Conservation (phyloP, 1,284 basidiomycete genomes). For the Melampsora americana region DNA sequence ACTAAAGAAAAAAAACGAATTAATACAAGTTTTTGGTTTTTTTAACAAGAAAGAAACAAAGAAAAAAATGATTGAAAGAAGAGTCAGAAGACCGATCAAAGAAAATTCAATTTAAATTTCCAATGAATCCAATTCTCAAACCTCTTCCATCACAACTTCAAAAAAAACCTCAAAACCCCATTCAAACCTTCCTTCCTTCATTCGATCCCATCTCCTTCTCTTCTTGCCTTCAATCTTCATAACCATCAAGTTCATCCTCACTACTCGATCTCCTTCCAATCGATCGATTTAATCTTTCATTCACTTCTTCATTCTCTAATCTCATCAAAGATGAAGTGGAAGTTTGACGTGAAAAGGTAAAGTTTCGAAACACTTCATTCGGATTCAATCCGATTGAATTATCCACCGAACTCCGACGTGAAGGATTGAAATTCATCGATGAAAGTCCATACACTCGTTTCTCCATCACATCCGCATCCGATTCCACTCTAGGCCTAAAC, state of each 20-base stretch:
- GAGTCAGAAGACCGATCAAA: too few species aligned
- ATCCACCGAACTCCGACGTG: conserved; percentile 28
- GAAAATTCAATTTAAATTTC: too few species aligned
- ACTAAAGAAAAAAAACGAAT: too few species aligned
- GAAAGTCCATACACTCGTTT: not conserved
- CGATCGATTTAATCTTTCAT: not conserved
- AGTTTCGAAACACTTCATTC: not conserved
- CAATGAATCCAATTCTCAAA: too few species aligned
- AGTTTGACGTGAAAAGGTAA: not conserved
- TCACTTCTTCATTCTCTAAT: not conserved
- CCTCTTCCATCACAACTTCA: too few species aligned
- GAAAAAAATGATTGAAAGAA: too few species aligned
- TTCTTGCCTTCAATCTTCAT: not conserved
- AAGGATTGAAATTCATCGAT: not conserved
- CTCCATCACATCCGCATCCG: conserved; percentile 62
- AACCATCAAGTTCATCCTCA: not conserved
- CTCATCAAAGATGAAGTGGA: not conserved
- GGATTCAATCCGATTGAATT: not conserved
- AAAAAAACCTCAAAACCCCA: too few species aligned
- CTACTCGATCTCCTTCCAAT: not conserved
- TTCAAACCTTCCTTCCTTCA: too few species aligned
- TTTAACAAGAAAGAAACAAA: too few species aligned
- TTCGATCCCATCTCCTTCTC: not conserved
- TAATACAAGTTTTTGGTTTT: too few species aligned
- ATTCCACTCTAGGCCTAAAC: conserved; percentile 96